Evolutionary conservation across 2,329 filamentous ascomycete genomes (phyloP), one percentile per base, ranked within the genome.

Genomic region (Thermothelomyces thermophilus): DNA sequence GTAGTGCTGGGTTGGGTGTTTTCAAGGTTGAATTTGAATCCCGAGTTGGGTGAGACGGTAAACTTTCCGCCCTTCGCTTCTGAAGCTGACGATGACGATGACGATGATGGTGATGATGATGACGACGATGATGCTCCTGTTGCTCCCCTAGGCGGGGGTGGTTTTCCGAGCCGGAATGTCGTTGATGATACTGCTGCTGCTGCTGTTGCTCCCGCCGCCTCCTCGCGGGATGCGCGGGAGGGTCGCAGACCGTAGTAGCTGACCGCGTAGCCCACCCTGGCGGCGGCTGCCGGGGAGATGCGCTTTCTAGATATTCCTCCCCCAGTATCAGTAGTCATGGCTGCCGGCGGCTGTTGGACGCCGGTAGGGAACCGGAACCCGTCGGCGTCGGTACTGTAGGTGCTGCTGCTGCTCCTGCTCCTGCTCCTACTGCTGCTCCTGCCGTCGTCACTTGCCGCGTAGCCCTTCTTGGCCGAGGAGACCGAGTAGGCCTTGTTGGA

Each of bases 11-110:
- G 6, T 35, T 6, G 13, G 33, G 33, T 14, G 13, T n/a, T 14
- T 19, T 10, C 30, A 14, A 36, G 16, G 17, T 36, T 36, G 34
- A 36, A 36, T 17, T 36, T 36, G 26, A 16, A 28, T 14, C 10
- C 14, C 14, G 44, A 55, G 45, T 50, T 63, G 14, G 62, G 60
- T 40, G 63, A 63, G 17, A 64, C 55, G 5, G 50, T 58, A 34
- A 64, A 62, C 50, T 60, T 56, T 9, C 56, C 51, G 16, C 19
- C 30, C 3, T 6, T 24, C 5, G 30, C 19, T n/a, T n/a, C n/a
- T n/a, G n/a, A n/a, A n/a, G n/a, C n/a, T n/a, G n/a, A n/a, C n/a
- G n/a, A n/a, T n/a, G n/a, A n/a, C n/a, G 11, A 11, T 16, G 30
- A 31, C n/a, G 30, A 30, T 46, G 41, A 2, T 43, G 55, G 28